phyloP scores from a whole-genome alignment of 345 rosid species.

The Tarenaya hassleriana region DNA sequence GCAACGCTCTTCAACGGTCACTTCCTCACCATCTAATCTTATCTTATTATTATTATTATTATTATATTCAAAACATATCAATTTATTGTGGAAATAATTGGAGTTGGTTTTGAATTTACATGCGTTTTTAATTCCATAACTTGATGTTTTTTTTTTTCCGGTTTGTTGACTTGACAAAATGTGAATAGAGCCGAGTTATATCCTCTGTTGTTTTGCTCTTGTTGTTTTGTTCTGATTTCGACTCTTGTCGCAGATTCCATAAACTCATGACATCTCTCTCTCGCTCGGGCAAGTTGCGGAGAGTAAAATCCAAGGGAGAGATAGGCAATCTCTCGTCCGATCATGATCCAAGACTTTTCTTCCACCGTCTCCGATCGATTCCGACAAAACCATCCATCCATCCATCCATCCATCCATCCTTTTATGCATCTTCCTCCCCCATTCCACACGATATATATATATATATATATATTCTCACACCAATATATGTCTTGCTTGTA shows the following conservation, averaged over 20 bases:
- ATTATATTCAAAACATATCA: background rate
- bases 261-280: conserved; percentile 21
- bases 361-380: conserved; percentile 8
- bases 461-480: no score
- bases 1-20: conserved; percentile 13
- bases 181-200: conserved; percentile 26
- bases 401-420: no score
- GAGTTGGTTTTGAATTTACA: conserved; percentile 18
- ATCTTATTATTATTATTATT: background rate
- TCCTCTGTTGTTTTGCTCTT: conserved; percentile 30
- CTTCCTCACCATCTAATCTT: background rate
- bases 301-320: conserved; percentile 18
- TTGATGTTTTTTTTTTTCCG: no score
- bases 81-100: conserved; percentile 14
- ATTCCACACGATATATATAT: no score
- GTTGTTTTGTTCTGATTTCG: conserved; percentile 26
- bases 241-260: conserved; percentile 28
- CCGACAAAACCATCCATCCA: no score
- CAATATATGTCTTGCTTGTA: conserved; percentile 5
- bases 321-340: conserved; percentile 21
- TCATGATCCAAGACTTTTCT: conserved; percentile 29
- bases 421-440: no score
- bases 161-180: conserved; percentile 15
- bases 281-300: conserved; percentile 22
- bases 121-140: conserved; percentile 22